Evolutionary conservation across 257 asterid species (phyloP).

Genomic region (Solanum lycopersicoides): DNA sequence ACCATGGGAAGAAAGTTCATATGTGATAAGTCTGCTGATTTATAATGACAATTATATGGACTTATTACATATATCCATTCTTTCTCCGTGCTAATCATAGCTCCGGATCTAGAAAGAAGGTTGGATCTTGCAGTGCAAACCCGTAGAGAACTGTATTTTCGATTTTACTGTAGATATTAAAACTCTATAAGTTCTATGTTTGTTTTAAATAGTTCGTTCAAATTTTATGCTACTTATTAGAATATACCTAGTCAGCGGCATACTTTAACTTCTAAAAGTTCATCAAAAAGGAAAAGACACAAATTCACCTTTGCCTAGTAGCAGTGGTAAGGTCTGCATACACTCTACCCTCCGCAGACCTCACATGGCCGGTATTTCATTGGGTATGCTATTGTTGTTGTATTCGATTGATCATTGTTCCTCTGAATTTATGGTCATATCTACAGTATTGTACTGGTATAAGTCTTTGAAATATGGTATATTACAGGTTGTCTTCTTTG

Average conservation of each 20-base stretch:
- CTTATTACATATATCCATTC: neutral
- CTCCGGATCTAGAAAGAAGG: neutral
- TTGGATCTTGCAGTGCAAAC: neutral
- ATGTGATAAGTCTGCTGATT: neutral
- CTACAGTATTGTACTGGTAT: neutral
- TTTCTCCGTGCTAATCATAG: neutral
- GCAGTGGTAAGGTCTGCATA: neutral
- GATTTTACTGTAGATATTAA: neutral
- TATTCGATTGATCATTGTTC: neutral
- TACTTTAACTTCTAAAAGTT: neutral
- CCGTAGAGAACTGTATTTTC: neutral
- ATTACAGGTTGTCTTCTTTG: slow-evolving; percentile 90
- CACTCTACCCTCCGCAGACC: neutral
- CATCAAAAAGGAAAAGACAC: neutral
- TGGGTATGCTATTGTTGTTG: neutral
- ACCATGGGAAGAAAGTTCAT: neutral
- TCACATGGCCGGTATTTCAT: neutral
- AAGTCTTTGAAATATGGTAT: neutral
- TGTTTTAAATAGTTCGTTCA: neutral
- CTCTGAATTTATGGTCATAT: neutral
- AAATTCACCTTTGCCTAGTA: neutral
- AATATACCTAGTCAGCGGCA: neutral
- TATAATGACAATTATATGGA: neutral
- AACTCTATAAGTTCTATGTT: neutral
- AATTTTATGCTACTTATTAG: neutral